A percentile compares a stretch with the other conserved stretches of the same genome.
Evolutionary conservation across 2,329 filamentous ascomycete species (phyloP).

Genomic region (Chalara sp.): DNA sequence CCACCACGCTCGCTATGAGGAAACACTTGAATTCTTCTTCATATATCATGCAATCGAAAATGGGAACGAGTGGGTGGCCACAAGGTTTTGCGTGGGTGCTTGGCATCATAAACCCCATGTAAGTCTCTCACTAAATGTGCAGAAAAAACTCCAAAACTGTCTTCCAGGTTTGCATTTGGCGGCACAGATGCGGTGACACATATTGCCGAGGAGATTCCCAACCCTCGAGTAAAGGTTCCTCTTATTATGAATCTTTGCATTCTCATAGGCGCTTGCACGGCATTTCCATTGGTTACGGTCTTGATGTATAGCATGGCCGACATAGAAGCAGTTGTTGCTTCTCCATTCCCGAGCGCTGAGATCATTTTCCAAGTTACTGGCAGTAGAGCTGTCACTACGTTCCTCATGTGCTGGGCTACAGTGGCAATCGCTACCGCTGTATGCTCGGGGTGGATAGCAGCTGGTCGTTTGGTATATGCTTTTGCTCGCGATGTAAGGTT

Average conservation of each 20-base stretch:
- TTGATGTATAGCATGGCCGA: slow-evolving; percentile 69
- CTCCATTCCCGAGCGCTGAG: slow-evolving; percentile 69
- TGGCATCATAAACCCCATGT: background rate
- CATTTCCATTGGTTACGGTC: slow-evolving; percentile 60
- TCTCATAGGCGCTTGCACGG: slow-evolving; percentile 56
- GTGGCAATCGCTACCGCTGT: background rate
- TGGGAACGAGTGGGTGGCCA: too few species aligned
- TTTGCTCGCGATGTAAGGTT: too few species aligned
- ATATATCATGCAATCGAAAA: too few species aligned
- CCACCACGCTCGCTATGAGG: too few species aligned
- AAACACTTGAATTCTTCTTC: too few species aligned
- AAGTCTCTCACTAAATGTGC: background rate
- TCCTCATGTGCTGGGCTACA: too few species aligned
- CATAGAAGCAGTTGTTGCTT: slow-evolving; percentile 52
- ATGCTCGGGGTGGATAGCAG: background rate
- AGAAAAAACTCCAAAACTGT: too few species aligned
- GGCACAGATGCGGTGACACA: slow-evolving; percentile 4
- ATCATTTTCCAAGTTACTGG: slow-evolving; percentile 54
- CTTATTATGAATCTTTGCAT: slow-evolving; percentile 64
- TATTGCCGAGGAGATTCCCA: slow-evolving; percentile 63
- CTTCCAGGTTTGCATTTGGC: slow-evolving; percentile 4
- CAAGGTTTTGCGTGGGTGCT: too few species aligned
- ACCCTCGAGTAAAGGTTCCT: slow-evolving; percentile 60
- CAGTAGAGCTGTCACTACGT: too few species aligned
- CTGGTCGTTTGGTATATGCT: too few species aligned